A percentile compares a stretch with the other conserved stretches of the same genome.
Conservation (phyloP, 495 filamentous ascomycete genomes). For the Cercophora newfieldiana region DNA sequence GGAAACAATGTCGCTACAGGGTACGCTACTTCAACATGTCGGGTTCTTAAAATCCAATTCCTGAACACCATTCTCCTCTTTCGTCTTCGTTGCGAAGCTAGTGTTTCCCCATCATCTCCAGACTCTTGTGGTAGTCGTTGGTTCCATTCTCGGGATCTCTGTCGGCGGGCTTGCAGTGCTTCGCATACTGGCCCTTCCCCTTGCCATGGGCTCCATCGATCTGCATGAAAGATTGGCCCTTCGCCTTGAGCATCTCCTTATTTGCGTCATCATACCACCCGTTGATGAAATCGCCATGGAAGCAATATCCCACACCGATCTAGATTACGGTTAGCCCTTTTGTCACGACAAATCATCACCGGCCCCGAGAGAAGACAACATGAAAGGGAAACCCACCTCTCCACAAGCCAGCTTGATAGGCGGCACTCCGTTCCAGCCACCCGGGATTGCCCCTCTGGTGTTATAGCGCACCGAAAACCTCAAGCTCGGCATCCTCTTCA, state of each 20-base stretch:
- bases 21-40: too few species aligned
- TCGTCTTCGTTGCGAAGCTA: too few species aligned
- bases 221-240: conserved; percentile 37
- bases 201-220: conserved; percentile 38
- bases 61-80: too few species aligned
- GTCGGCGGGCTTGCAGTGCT: conserved; percentile 35
- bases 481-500: conserved; percentile 34
- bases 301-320: conserved; percentile 41
- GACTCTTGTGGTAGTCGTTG: conserved; percentile 36
- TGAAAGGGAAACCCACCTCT: conserved; percentile 28
- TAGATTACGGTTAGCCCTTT: conserved; percentile 6
- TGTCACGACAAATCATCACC: not conserved
- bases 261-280: conserved; percentile 40
- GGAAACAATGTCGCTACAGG: too few species aligned
- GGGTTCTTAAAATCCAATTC: too few species aligned
- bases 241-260: conserved; percentile 36
- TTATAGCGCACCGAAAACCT: conserved; percentile 38
- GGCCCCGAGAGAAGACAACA: not conserved
- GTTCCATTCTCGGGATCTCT: conserved; percentile 37
- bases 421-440: conserved; percentile 38
- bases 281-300: conserved; percentile 42
- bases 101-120: conserved; percentile 40
- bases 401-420: conserved; percentile 37
- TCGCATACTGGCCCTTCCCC: conserved; percentile 32
- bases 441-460: conserved; percentile 30